phyloP scores from a whole-genome alignment of 75 land plant species.

The Ceratopteris richardii region DNA sequence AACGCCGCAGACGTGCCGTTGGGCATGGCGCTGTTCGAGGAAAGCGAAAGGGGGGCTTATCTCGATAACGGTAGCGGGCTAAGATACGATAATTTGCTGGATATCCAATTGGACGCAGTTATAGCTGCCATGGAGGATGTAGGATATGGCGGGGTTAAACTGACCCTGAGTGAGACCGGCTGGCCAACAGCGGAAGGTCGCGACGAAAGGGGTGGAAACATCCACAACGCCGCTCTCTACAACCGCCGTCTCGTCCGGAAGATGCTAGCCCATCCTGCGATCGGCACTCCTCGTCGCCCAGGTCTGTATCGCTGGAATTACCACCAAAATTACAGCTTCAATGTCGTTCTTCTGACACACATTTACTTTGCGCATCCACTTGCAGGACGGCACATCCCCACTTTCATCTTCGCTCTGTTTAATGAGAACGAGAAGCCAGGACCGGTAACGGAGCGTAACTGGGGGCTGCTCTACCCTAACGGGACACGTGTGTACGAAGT shows the following conservation, averaged over 20 bases:
- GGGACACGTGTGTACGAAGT: conserved; percentile 46
- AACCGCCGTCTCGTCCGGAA: conserved; percentile 54
- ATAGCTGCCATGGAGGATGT: conserved; percentile 47
- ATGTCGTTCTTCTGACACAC: too few species aligned
- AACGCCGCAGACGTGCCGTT: conserved; percentile 33
- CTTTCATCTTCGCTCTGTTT: conserved; percentile 63
- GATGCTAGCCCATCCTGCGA: conserved; percentile 33
- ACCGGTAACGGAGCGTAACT: conserved; percentile 80
- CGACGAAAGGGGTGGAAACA: conserved; percentile 57
- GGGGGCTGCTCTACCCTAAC: conserved; percentile 71
- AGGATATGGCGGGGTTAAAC: conserved; percentile 33
- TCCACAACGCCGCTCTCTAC: conserved; percentile 67
- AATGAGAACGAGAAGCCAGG: conserved; percentile 90
- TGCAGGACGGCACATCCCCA: conserved; percentile 22
- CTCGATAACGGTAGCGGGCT: conserved; percentile 38
- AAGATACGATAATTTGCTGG: conserved; percentile 56
- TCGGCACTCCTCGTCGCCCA: conserved; percentile 74
- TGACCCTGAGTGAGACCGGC: conserved; percentile 73
- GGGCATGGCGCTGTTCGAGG: conserved; percentile 52
- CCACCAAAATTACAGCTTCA: too few species aligned
- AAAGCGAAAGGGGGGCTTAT: conserved; percentile 17
- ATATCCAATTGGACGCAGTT: conserved; percentile 66
- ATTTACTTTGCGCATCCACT: too few species aligned
- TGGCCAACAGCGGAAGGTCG: conserved; percentile 80
- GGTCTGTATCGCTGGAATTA: too few species aligned